Base-by-base conservation (phyloP, 2,329 filamentous ascomycete species). In the Talaromyces sp. region DNA sequence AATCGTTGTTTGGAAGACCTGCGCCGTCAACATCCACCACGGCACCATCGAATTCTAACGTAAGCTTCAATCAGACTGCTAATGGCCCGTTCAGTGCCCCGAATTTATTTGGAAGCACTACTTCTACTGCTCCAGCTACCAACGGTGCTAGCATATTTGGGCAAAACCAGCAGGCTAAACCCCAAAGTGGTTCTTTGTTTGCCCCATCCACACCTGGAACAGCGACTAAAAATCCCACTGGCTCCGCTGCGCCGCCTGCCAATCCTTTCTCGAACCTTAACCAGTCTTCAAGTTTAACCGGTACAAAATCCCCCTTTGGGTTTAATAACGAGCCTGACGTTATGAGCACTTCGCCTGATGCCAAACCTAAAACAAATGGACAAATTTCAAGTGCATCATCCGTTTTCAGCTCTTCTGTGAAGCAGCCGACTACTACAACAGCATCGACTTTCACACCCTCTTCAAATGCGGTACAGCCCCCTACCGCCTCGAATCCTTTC, bases 281-380 rank as follows among this genome's bases (percentile, higher is more conserved):
- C n/a, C 55, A 61, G 55, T n/a, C 55, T 50, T 43, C 55, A 24
- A 35, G 27, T 54, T 24, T 55, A 21, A 41, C 55, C 1, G 21
- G 43, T 1, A 49, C 56, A 19, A 61, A 61, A 32, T 55, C 59
- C 51, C 51, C 58, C 41, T 58, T 58, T 10, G 53, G 56, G 4
- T 27, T 56, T 14, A 43, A n/a, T 11, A 61, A 32, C 19, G 56
- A 58, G 26, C n/a, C 56, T 43, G 59, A 61, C 11, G 59, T 55
- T 11, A 61, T 61, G 59, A 61, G 55, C 49, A 61, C 56, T 58
- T 61, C 59, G 19, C 59, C 59, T 17, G 59, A 61, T 35, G 59
- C 50, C 43, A 61, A 61, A 41, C 51, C 31, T 17, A 61, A 61
- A 46, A 19, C 52, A 21, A 58, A 50, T 26, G 59, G 50, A 35